Conservation (phyloP, 768 basidiomycete genomes). For the Suillus clintonianus region DNA sequence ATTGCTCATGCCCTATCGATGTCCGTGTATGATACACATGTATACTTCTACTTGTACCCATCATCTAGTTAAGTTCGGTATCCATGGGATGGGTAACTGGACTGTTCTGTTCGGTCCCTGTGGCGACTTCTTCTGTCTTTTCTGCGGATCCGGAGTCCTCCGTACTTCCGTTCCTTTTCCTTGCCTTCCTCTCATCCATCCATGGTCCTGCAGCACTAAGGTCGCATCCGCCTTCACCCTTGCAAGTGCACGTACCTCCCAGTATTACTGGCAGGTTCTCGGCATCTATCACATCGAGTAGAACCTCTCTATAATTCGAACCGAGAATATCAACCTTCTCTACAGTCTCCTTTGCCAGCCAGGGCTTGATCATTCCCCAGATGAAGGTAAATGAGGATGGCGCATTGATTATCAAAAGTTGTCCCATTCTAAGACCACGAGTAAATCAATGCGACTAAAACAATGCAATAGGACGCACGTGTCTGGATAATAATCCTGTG, state of each 20-base stretch:
- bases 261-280: constrained; percentile 62
- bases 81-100: constrained; percentile 2
- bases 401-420: constrained; percentile 70
- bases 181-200: constrained; percentile 53
- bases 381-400: constrained; percentile 73
- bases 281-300: constrained; percentile 61
- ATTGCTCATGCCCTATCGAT: not conserved
- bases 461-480: constrained; percentile 46
- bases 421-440: constrained; percentile 58
- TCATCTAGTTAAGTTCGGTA: not conserved
- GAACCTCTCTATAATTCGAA: constrained; percentile 53
- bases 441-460: not conserved
- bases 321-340: constrained; percentile 71
- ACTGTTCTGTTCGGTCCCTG: not conserved
- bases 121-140: not conserved
- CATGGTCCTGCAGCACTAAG: constrained; percentile 70
- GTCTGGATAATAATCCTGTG: constrained; percentile 79
- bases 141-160: not conserved
- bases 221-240: constrained; percentile 55
- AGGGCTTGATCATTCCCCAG: constrained; percentile 68
- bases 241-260: constrained; percentile 70
- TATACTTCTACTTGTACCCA: not conserved
- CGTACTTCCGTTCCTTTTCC: constrained; percentile 16
- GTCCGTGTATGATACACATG: not conserved
- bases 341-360: constrained; percentile 73